Conservation (phyloP, 1,139 yeast genomes). For the Hemisphaericaspora lyxosophila region DNA sequence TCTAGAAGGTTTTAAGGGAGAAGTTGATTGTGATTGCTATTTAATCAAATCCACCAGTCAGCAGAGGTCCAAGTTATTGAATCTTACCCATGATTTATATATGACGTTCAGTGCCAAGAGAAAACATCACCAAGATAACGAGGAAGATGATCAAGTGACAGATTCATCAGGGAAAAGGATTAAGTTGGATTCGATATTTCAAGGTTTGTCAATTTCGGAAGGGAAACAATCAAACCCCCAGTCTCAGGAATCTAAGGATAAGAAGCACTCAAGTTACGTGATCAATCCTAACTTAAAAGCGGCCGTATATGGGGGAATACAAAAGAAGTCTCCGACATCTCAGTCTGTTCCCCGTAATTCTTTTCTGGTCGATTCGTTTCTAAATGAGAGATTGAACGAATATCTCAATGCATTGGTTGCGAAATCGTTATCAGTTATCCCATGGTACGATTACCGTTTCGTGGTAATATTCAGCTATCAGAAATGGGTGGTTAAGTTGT, state of each 20-base stretch:
- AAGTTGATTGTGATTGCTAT: too few relatives aligned
- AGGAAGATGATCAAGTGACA: slow-evolving; percentile 9
- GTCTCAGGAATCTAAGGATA: not conserved
- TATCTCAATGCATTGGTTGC: slow-evolving; percentile 8
- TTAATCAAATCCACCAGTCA: too few relatives aligned
- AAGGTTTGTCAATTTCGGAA: slow-evolving; percentile 11
- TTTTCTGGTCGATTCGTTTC: slow-evolving; percentile 7
- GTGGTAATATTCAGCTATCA: slow-evolving; percentile 32
- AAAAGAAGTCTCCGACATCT: slow-evolving; percentile 1
- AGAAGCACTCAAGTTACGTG: slow-evolving; percentile 1
- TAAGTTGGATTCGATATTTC: slow-evolving; percentile 16
- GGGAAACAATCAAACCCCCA: not conserved
- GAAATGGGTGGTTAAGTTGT: slow-evolving; percentile 38
- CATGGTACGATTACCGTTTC: slow-evolving; percentile 26
- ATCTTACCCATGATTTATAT: not conserved
- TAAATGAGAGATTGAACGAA: slow-evolving; percentile 11
- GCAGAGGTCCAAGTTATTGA: too few relatives aligned
- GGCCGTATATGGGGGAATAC: slow-evolving; percentile 7
- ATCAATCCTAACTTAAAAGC: slow-evolving; percentile 8
- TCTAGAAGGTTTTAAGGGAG: not conserved
- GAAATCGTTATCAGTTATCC: slow-evolving; percentile 14
- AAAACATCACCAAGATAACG: slow-evolving; percentile 8
- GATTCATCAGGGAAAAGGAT: slow-evolving; percentile 14
- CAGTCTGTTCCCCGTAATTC: not conserved
- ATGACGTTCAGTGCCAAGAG: slow-evolving; percentile 3